These are phyloP conservation scores for Ustilago shanxiensis DNA, from an alignment of 1,284 basidiomycete species.

Conservation along the genomic window DNA sequence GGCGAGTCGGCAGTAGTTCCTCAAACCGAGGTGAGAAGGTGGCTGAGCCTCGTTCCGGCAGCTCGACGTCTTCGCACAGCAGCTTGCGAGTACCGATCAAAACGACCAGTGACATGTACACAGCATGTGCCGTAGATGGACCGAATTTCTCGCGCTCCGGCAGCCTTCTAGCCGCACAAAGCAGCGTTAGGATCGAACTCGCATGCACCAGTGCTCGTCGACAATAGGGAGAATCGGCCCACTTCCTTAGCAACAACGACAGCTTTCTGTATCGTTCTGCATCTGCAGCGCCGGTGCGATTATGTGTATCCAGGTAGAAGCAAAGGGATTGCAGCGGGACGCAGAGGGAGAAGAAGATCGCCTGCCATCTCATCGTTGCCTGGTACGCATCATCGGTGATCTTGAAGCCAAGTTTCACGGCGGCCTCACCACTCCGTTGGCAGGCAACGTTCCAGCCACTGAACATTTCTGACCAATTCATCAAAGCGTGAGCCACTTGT, in stretches of 20 bases:
- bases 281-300: neutral
- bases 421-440: slow-evolving; percentile 1
- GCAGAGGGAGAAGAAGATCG: slow-evolving; percentile 37
- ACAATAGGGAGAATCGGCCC: slow-evolving; percentile 29
- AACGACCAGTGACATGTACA: slow-evolving; percentile 28
- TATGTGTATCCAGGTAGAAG: slow-evolving; percentile 27
- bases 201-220: slow-evolving; percentile 42
- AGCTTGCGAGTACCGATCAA: slow-evolving; percentile 19
- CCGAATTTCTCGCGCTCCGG: slow-evolving; percentile 7
- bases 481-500: slow-evolving; percentile 40
- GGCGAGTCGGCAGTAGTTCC: slow-evolving; percentile 21
- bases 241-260: slow-evolving; percentile 24
- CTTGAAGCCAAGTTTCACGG: slow-evolving; percentile 17
- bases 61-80: neutral
- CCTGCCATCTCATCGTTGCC: slow-evolving; percentile 41
- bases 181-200: slow-evolving; percentile 39
- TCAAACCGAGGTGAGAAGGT: neutral
- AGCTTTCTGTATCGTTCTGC: slow-evolving; percentile 13
- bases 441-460: slow-evolving; percentile 27
- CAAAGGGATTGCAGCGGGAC: slow-evolving; percentile 36
- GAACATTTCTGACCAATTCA: slow-evolving; percentile 53
- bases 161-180: slow-evolving; percentile 2
- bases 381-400: slow-evolving; percentile 35
- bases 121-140: slow-evolving; percentile 35
- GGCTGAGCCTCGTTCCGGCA: neutral